Evolutionary conservation across 1,139 yeast genomes (phyloP).

Genomic region (Yamadazyma oceani): DNA sequence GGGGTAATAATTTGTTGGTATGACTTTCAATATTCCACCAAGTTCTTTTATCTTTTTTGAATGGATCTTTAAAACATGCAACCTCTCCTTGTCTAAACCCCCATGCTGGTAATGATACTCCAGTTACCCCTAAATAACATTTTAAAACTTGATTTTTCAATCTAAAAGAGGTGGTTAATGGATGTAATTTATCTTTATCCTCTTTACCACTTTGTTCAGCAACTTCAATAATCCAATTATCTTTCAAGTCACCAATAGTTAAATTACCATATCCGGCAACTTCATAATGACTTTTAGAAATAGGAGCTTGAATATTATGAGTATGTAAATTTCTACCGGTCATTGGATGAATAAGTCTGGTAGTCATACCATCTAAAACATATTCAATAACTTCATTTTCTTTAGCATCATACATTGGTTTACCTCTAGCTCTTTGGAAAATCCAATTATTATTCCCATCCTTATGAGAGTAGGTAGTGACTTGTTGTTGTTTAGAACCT

Average conservation of each 20-base stretch:
- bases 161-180: constrained; percentile 84
- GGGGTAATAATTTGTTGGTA: constrained; percentile 70
- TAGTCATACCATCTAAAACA: constrained; percentile 68
- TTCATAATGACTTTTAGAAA: constrained; percentile 69
- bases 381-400: constrained; percentile 56
- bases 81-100: constrained; percentile 99
- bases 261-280: constrained; percentile 92
- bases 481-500: constrained; percentile 95
- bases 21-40: constrained; percentile 98
- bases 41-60: constrained; percentile 84
- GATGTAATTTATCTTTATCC: constrained; percentile 69
- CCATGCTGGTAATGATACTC: constrained; percentile 86
- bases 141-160: constrained; percentile 64
- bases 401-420: constrained; percentile 52
- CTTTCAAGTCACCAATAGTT: constrained; percentile 86
- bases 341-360: constrained; percentile 74
- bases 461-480: constrained; percentile 90
- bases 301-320: constrained; percentile 80
- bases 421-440: constrained; percentile 70
- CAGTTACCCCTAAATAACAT: constrained; percentile 87
- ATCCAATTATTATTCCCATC: constrained; percentile 91
- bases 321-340: constrained; percentile 93
- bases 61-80: constrained; percentile 75
- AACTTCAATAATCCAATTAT: constrained; percentile 90
- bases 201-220: constrained; percentile 76